Evolutionary conservation across 2,329 filamentous ascomycete species (phyloP), one percentile per base, ranked within the genome.

Genomic region (Xylariaceae sp.): DNA sequence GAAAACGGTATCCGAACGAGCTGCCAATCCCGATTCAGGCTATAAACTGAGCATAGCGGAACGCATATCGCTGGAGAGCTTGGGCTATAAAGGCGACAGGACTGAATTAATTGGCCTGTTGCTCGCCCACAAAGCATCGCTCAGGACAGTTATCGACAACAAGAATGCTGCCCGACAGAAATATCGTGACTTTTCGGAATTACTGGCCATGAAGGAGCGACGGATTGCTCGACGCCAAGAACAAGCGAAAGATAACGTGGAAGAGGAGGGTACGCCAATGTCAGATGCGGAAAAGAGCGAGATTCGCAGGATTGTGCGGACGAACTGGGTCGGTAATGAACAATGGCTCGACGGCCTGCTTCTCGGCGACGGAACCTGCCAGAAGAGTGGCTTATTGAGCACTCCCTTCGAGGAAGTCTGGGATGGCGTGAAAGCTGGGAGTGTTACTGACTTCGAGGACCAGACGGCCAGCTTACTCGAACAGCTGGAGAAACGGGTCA

Each of bases 311-410:
- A 79, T 82, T 2, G 75, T 92, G 35, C 80, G 82, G 42, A 85
- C 86, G 62, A 90, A 91, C 65, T 96, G 92, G 92, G 79, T 89
- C 11, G 92, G 90, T 1, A 85, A 87, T 68, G 83, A 87, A 60
- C 81, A 84, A 58, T 93, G 91, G 87, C 81, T 90, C 67, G 82
- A 90, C 52, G 79, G 84, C 1, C 75, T 96, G 17, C 71, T 94
- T 0, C 79, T 87, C 54, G 89, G 89, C 1, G 87, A 90, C 51
- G 77, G 78, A 17, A 77, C 76, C 6, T 74, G 78, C 1, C 77
- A 77, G 30, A 81, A 78, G 37, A 88, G 89, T 61, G 81, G 78
- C 0, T 76, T 94, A n/a, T 71, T 96, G 11, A 80, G 81, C 1
- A 80, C 80, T 42, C 78, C 84, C 0, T 94, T 92, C 63, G 82